phyloP scores from a whole-genome alignment of 495 filamentous ascomycete species.

The Podospora tetraspora region DNA sequence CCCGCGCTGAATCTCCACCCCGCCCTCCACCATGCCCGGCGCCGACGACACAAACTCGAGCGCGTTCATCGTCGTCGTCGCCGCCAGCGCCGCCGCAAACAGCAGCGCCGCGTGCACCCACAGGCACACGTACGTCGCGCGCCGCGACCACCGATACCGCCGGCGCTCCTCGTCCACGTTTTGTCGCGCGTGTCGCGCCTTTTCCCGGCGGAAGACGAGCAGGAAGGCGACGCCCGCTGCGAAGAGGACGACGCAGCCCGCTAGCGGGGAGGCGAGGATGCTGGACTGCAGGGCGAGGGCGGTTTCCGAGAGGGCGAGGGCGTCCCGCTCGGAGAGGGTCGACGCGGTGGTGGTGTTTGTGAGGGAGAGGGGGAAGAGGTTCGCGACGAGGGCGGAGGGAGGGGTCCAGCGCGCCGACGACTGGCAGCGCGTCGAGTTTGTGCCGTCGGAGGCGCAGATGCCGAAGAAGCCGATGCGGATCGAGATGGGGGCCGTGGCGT shows the following conservation, averaged over 20 bases:
- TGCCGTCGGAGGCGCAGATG: constrained; percentile 27
- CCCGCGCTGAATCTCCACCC: constrained; percentile 17
- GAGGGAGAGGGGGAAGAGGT: constrained; percentile 3
- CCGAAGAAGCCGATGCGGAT: constrained; percentile 36
- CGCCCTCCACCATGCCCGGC: constrained; percentile 4
- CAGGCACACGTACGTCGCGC: constrained; percentile 21
- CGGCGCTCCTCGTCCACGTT: neutral
- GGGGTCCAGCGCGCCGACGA: constrained; percentile 15
- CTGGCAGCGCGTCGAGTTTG: constrained; percentile 18
- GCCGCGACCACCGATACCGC: constrained; percentile 5
- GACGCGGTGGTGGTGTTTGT: constrained; percentile 1
- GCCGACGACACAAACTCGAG: constrained; percentile 17
- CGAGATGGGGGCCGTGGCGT: constrained; percentile 12
- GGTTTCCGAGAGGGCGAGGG: constrained; percentile 17
- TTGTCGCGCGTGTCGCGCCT: neutral
- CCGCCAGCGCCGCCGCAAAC: constrained; percentile 26
- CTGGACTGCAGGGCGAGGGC: constrained; percentile 24
- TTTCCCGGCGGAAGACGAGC: constrained; percentile 17
- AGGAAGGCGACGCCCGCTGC: constrained; percentile 31
- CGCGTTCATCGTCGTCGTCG: constrained; percentile 20
- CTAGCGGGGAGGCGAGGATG: constrained; percentile 23
- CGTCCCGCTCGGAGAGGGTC: constrained; percentile 10
- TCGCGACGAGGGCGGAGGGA: constrained; percentile 10
- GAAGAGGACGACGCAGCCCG: constrained; percentile 22
- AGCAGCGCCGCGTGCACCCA: constrained; percentile 20